phyloP scores from a whole-genome alignment of 495 filamentous ascomycete species.

The Penicillium pancosmium region DNA sequence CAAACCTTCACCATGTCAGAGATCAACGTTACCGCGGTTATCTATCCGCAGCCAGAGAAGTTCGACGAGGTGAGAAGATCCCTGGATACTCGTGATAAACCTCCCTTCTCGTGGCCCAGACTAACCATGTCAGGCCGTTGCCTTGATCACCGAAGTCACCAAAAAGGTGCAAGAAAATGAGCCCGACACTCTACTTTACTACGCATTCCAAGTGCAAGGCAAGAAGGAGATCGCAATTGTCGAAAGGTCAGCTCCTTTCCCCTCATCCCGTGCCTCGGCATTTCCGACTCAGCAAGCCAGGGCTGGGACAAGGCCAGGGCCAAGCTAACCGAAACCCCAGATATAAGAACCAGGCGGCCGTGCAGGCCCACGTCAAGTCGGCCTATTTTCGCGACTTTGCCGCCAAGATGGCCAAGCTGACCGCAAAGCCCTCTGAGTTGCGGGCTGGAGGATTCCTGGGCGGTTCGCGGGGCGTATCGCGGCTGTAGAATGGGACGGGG shows the following conservation, averaged over 20 bases:
- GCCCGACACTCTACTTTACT: slow-evolving; percentile 39
- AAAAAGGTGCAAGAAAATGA: slow-evolving; percentile 35
- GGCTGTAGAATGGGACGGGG: slow-evolving; percentile 18
- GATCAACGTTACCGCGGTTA: slow-evolving; percentile 34
- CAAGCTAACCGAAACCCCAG: slow-evolving; percentile 10
- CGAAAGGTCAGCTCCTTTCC: slow-evolving; percentile 28
- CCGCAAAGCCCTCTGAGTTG: slow-evolving; percentile 32
- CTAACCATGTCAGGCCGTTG: slow-evolving; percentile 22
- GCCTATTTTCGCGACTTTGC: slow-evolving; percentile 35
- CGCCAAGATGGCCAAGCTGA: slow-evolving; percentile 22
- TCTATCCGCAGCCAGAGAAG: slow-evolving; percentile 37
- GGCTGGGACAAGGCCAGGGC: not conserved
- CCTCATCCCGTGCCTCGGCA: slow-evolving; percentile 21
- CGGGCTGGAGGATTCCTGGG: slow-evolving; percentile 28
- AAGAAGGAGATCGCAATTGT: slow-evolving; percentile 38
- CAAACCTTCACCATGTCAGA: slow-evolving; percentile 25
- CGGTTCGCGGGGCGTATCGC: slow-evolving; percentile 26
- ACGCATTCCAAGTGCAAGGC: slow-evolving; percentile 28
- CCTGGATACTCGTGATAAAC: not conserved
- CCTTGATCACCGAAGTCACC: slow-evolving; percentile 27
- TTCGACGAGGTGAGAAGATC: slow-evolving; percentile 31
- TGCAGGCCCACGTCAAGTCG: slow-evolving; percentile 28
- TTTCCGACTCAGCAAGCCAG: not conserved
- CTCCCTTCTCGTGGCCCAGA: not conserved
- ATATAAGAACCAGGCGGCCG: slow-evolving; percentile 36